phyloP scores from a whole-genome alignment of 148 eudicot genomes.

The Pouteria glomerata region DNA sequence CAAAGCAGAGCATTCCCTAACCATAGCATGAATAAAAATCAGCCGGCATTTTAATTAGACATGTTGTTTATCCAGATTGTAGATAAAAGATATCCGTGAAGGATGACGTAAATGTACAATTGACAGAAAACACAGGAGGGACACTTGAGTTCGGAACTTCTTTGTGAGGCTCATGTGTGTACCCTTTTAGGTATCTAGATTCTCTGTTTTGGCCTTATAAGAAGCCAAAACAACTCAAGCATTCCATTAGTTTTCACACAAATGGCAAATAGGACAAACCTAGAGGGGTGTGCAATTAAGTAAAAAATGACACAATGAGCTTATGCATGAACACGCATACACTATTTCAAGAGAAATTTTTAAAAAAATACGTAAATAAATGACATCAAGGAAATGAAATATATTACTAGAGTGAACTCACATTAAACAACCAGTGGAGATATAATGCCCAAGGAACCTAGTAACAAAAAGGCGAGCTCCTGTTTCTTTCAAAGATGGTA shows the following conservation, averaged over 20 bases:
- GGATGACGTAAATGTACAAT: neutral
- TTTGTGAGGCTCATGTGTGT: no score
- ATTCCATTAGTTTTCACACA: neutral
- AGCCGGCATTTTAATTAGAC: neutral
- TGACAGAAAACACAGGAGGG: neutral
- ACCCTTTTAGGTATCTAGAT: no score
- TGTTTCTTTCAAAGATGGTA: constrained; percentile 60
- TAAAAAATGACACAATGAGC: neutral
- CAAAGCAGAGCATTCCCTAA: neutral
- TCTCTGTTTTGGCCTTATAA: no score
- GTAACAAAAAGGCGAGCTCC: constrained; percentile 71
- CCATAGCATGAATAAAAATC: neutral
- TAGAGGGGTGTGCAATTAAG: neutral
- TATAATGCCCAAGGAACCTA: constrained; percentile 54
- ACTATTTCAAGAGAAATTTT: neutral
- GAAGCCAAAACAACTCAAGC: neutral
- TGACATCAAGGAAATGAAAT: neutral
- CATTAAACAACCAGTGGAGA: constrained; percentile 72
- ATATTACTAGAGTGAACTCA: constrained; percentile 34
- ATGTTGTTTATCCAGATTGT: neutral
- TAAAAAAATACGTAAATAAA: neutral
- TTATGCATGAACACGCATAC: neutral
- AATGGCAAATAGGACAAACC: neutral
- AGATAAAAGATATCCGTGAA: neutral
- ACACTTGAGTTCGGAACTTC: no score